Evolutionary conservation across 148 eudicot genomes (phyloP).

Genomic region (Rhododendron kiyosumense): DNA sequence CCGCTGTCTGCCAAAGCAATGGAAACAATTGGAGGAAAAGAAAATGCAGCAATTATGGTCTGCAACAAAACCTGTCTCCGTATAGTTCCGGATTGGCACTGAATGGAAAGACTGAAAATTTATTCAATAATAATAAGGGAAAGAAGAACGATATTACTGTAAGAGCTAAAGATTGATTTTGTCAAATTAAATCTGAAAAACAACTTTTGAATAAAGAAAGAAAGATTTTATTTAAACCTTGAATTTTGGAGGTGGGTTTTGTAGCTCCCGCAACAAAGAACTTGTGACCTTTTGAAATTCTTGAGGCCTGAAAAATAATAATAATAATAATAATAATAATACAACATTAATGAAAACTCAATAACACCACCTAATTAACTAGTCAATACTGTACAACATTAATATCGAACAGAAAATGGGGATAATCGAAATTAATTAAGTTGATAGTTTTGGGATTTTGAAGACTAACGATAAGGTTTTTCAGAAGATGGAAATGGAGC

Average conservation of each 20-base stretch:
- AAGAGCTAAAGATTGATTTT: neutral
- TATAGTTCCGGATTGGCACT: conserved; percentile 17
- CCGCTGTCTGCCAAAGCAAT: conserved; percentile 41
- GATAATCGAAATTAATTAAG: neutral
- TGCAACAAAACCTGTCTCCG: conserved; percentile 36
- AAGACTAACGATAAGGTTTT: conserved; percentile 2
- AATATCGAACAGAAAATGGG: neutral
- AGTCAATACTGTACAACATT: neutral
- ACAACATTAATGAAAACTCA: neutral
- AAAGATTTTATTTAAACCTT: neutral
- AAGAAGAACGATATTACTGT: neutral
- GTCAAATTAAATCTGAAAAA: neutral
- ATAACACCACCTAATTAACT: neutral
- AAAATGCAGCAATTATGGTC: conserved; percentile 20
- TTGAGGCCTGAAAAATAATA: neutral
- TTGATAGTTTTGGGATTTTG: neutral
- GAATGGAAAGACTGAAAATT: neutral
- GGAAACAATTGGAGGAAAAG: conserved; percentile 33
- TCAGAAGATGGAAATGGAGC: neutral
- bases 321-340: too few species aligned
- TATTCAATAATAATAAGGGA: neutral
- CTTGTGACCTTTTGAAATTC: conserved; percentile 1
- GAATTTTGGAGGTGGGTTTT: neutral
- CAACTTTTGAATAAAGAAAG: neutral
- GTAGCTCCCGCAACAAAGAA: conserved; percentile 7